Evolutionary conservation across 768 basidiomycete genomes (phyloP), one percentile per base, ranked within the genome.

Genomic region (Xerocomellus amylosporus): DNA sequence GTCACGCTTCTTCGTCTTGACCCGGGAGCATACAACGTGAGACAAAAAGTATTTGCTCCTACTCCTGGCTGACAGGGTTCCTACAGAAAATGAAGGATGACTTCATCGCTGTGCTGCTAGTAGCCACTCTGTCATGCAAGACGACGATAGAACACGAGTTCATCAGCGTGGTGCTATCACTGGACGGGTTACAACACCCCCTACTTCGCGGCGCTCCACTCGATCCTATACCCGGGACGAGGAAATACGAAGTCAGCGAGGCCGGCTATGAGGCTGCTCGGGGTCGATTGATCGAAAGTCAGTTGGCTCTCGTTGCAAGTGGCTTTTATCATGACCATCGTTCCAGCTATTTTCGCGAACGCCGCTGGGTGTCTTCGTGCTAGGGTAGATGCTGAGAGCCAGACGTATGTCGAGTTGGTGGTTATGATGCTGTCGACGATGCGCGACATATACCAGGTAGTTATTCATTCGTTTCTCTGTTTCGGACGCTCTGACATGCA

Each of bases 91-190:
- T 75, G 43, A 71, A 73, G 58, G 75, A 83, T 38, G 70, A 74
- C 2, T 87, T 84, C 62, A 59, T 88, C 5, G 71, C 79, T 15
- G 73, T 82, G 9, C 66, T 90, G 22, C 70, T 88, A 31, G 73
- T 78, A 53, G 75, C 78, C 8, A 61, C 87, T 14, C 77, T 80
- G 8, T 77, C 81, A 2, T 67, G 71, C 26, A 68, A 74, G 44
- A 58, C 77, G 22, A 79, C 77, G 0, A 73, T 82, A 24, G 87
- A 88, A 64, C 79, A 80, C 51, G 77, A 84, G 54, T 90, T 83
- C 55, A 65, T 80, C 10, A 72, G 79, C 3, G 63, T 78, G 26
- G 61, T 91, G n/a, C 71, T 90, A 33, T 77, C 80, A 9, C 72
- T 84, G n/a, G 84, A 83, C 52, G 75, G 77, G 36, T 64, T 80